These are phyloP conservation scores for Takashimella tepidaria DNA, from an alignment of 1,284 basidiomycete species.

Conservation along the genomic window DNA sequence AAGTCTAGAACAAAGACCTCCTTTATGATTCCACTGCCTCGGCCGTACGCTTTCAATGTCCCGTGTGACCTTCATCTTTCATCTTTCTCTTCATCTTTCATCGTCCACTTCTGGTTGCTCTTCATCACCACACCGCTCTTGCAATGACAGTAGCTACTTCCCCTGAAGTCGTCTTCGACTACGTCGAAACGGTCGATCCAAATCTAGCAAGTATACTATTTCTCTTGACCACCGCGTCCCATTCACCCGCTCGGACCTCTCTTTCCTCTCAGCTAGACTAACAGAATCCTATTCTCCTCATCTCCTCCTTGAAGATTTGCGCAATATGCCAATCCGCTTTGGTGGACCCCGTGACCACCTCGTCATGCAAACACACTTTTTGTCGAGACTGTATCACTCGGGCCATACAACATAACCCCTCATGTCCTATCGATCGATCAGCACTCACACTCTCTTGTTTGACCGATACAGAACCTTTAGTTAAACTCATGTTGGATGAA, in stretches of 20 bases:
- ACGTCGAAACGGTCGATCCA: conserved; percentile 36
- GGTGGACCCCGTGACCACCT: conserved; percentile 61
- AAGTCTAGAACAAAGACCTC: too few relatives aligned
- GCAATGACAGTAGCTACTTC: not conserved
- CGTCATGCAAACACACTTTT: conserved; percentile 74
- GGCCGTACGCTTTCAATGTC: too few relatives aligned
- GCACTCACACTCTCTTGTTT: conserved; percentile 48
- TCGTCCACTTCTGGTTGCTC: not conserved
- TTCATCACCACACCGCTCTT: too few relatives aligned
- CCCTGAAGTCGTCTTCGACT: conserved; percentile 35
- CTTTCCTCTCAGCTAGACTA: not conserved
- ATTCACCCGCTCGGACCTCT: not conserved
- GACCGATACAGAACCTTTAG: conserved; percentile 18
- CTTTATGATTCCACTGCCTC: too few relatives aligned
- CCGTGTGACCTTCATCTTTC: too few relatives aligned
- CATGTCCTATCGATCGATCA: conserved; percentile 78
- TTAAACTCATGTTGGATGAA: conserved; percentile 65
- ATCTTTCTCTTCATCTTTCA: not conserved
- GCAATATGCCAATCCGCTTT: conserved; percentile 82
- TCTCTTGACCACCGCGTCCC: not conserved
- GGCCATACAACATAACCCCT: conserved; percentile 52
- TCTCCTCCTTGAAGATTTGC: conserved; percentile 52
- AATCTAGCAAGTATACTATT: conserved; percentile 27
- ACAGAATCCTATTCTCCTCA: not conserved
- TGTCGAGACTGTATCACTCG: conserved; percentile 67